Conservation (phyloP, 192 early-diverging fungal species). For the Spinellus fusiger region DNA sequence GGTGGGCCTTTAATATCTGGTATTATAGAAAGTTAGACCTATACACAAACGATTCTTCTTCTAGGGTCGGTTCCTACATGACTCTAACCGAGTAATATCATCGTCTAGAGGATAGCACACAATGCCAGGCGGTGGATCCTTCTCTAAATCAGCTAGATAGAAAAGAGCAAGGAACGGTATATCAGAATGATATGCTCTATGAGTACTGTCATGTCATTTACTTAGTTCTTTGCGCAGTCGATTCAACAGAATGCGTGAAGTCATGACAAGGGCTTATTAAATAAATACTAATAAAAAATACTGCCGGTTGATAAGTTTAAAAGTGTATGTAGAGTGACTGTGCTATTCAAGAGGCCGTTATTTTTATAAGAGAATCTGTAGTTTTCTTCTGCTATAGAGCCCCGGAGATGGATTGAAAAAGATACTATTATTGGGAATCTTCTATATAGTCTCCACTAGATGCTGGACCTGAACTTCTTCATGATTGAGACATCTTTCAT, state of each 20-base stretch:
- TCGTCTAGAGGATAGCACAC: constrained; percentile 60
- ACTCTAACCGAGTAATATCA: constrained; percentile 47
- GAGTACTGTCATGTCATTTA: not conserved
- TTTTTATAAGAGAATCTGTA: too few species aligned
- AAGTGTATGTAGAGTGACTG: too few species aligned
- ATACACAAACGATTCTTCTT: not conserved
- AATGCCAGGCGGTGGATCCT: constrained; percentile 49
- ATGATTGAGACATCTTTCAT: too few species aligned
- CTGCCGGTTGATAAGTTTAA: too few species aligned
- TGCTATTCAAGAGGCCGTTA: too few species aligned
- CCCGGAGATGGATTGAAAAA: too few species aligned
- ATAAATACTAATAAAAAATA: too few species aligned
- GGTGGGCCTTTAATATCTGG: constrained; percentile 52
- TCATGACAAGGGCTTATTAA: too few species aligned
- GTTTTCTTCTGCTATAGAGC: too few species aligned
- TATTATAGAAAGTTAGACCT: not conserved
- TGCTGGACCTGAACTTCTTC: too few species aligned
- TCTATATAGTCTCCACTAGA: too few species aligned
- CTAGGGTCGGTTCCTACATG: constrained; percentile 32
- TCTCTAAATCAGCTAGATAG: constrained; percentile 21
- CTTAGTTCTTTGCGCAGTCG: not conserved
- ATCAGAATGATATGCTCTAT: not conserved
- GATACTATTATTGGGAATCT: too few species aligned
- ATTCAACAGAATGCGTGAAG: not conserved
- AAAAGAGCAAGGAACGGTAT: not conserved